A percentile compares a stretch with the other conserved stretches of the same genome.
Conservation (phyloP, 106 monocot genomes). For the Phalaenopsis equestris region DNA sequence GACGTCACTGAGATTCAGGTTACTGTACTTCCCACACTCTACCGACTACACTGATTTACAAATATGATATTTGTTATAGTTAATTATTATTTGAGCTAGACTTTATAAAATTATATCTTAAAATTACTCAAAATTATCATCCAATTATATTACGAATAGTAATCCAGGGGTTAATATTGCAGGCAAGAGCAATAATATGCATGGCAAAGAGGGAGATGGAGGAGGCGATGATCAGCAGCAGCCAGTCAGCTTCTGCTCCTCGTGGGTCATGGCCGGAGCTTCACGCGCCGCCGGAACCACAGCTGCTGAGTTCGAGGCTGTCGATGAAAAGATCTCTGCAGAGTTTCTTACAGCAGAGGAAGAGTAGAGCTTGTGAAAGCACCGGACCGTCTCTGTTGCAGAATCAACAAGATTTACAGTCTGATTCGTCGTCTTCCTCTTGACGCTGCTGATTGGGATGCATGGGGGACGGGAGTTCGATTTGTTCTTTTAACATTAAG, state of each 20-base stretch:
- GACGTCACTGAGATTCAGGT: slow-evolving; percentile 17
- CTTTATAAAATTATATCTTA: too few relatives aligned
- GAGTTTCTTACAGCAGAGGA: slow-evolving; percentile 14
- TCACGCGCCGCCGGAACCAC: neutral
- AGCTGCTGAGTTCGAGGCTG: neutral
- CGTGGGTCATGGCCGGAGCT: neutral
- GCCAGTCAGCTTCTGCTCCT: neutral
- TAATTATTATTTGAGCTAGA: too few relatives aligned
- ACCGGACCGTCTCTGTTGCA: neutral
- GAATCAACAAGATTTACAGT: neutral
- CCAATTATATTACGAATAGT: too few relatives aligned
- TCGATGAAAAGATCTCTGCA: slow-evolving; percentile 16
- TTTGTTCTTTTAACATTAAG: neutral
- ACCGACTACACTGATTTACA: too few relatives aligned
- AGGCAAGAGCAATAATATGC: slow-evolving; percentile 16
- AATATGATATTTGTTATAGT: too few relatives aligned
- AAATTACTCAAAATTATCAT: too few relatives aligned
- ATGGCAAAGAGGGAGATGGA: slow-evolving; percentile 16
- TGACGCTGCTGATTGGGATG: neutral
- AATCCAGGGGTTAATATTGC: neutral
- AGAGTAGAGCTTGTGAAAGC: neutral
- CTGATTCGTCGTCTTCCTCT: slow-evolving; percentile 2
- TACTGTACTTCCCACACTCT: neutral
- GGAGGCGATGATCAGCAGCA: slow-evolving; percentile 2
- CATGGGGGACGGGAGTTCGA: neutral